Evolutionary conservation across 371 early-diverging fungal genomes (phyloP), one percentile per base, ranked within the genome.

Genomic region (Mortierella sp.): DNA sequence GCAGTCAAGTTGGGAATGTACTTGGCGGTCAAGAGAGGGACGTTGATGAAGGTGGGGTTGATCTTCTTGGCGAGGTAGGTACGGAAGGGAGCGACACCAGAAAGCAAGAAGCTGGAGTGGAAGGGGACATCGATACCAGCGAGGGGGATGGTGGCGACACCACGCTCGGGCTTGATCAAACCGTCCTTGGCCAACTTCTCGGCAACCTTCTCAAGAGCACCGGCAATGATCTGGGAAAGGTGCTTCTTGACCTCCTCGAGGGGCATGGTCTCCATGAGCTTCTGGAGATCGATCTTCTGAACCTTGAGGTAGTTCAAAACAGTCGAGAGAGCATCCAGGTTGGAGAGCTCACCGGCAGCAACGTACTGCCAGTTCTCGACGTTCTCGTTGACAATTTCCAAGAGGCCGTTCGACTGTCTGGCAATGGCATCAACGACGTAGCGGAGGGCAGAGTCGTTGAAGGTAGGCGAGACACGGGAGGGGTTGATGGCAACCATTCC

Each of bases 1-100:
- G 98, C 98, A 54, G 98, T 98, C 89, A 99, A 92, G 92, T 98
- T 99, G 73, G 99, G 99, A 81, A 98, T 97, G 88, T 99, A 99
- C 87, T 95, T 95, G 82, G 91, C 93, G 71, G 91, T 87, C 74
- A 99, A 91, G 60, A 93, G 91, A 74, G 90, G 89, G n/a, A 97
- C 95, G 83, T 95, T 92, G 80, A 98, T 91, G 83, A 94, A 93
- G 75, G 93, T 91, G 46, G 94, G 93, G 79, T 94, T 94, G 83
- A 97, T 90, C 90, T 96, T 97, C 90, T 92, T 93, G 83, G 93
- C 92, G 38, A 99, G 89, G 84, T 97, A 94, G 76, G 94, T 93
- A 81, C 98, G 96, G 97, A 99, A 98, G 71, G 97, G 96, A 60
- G 93, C 91, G 74, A 98, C 97, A 88, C 98, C 98, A 76, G 93